These are phyloP conservation scores for Isatis tinctoria DNA, from an alignment of 345 rosid genomes.

Conservation along the genomic window DNA sequence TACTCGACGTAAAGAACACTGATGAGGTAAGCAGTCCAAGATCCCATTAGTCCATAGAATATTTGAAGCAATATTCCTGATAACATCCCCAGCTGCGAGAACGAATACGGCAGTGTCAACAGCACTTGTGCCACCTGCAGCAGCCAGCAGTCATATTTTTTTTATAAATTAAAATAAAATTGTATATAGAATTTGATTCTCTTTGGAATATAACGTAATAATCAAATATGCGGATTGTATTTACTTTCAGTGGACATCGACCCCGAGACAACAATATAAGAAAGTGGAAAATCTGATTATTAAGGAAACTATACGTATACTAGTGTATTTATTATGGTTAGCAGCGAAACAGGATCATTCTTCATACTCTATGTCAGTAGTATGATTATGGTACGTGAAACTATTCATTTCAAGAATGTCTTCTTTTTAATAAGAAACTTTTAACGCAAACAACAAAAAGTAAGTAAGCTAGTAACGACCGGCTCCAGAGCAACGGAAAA, in stretches of 20 bases:
- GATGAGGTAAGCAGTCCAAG: constrained; percentile 99
- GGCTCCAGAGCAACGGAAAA: background rate
- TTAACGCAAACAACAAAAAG: background rate
- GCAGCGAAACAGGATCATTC: background rate
- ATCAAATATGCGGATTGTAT: background rate
- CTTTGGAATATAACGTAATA: background rate
- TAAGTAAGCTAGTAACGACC: background rate
- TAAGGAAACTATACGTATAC: background rate
- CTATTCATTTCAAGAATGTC: background rate
- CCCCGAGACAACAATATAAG: background rate
- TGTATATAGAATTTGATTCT: background rate
- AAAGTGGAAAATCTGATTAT: background rate
- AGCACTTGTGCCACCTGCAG: constrained; percentile 87
- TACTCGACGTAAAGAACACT: constrained; percentile 93
- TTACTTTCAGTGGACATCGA: background rate
- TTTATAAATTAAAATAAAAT: no score
- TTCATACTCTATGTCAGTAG: background rate
- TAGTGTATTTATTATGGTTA: background rate
- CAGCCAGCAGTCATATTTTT: background rate
- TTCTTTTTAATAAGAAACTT: background rate
- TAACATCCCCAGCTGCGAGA: constrained; percentile 88
- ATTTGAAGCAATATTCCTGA: constrained; percentile 86
- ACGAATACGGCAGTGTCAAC: constrained; percentile 89
- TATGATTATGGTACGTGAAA: background rate
- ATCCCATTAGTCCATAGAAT: constrained; percentile 83